phyloP scores from a whole-genome alignment of 2,329 filamentous ascomycete genomes.

The Simplicillium sp. region DNA sequence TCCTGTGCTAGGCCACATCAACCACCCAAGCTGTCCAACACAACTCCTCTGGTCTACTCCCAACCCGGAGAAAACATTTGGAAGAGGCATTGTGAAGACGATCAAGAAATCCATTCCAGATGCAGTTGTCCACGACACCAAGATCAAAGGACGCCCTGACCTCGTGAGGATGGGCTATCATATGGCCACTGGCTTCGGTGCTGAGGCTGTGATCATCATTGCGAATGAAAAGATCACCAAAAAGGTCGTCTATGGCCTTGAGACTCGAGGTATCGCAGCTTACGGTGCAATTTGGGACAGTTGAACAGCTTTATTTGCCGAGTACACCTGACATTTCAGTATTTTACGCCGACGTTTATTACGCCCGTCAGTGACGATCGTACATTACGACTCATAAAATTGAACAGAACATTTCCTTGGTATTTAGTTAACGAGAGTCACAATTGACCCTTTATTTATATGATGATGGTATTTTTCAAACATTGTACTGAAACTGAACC shows the following conservation, averaged over 20 bases:
- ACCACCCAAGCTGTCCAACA: constrained; percentile 35
- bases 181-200: constrained; percentile 41
- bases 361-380: no score
- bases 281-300: constrained; percentile 68
- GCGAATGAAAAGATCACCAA: constrained; percentile 60
- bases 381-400: no score
- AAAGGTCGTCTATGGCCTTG: constrained; percentile 59
- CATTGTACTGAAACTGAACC: no score
- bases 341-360: no score
- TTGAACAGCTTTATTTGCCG: no score
- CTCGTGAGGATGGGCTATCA: constrained; percentile 41
- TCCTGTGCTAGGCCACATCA: constrained; percentile 52
- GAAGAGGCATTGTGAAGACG: constrained; percentile 41
- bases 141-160: constrained; percentile 47
- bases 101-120: constrained; percentile 49
- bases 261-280: constrained; percentile 54
- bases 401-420: no score
- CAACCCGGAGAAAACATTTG: constrained; percentile 53
- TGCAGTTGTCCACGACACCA: constrained; percentile 61
- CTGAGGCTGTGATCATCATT: constrained; percentile 66
- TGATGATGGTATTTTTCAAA: no score
- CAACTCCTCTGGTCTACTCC: constrained; percentile 63
- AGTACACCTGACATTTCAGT: no score
- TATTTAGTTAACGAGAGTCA: no score
- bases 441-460: no score